Evolutionary conservation across 2,329 filamentous ascomycete genomes (phyloP).

Genomic region (Aspergillus melleus): DNA sequence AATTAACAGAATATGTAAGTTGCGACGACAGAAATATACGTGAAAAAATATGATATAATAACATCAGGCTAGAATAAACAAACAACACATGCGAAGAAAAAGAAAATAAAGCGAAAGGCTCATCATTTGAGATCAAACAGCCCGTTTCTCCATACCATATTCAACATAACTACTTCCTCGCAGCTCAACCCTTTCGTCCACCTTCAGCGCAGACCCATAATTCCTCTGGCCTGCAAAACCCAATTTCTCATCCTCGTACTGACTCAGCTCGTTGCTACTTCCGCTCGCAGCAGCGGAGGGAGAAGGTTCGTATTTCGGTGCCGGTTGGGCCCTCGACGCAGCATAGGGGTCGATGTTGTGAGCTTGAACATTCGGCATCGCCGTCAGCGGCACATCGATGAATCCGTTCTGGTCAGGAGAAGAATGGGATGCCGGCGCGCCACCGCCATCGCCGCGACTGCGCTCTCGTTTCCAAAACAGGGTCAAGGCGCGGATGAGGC

Average conservation of each 20-base stretch:
- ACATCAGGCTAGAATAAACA: not conserved
- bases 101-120: not conserved
- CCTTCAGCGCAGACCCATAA: slow-evolving; percentile 23
- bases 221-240: slow-evolving; percentile 44
- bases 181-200: slow-evolving; percentile 22
- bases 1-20: not conserved
- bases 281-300: slow-evolving; percentile 7
- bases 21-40: not conserved
- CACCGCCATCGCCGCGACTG: slow-evolving; percentile 61
- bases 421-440: slow-evolving; percentile 13
- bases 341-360: not conserved
- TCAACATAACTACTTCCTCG: slow-evolving; percentile 41
- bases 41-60: not conserved
- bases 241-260: slow-evolving; percentile 43
- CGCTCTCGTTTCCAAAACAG: slow-evolving; percentile 63
- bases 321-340: slow-evolving; percentile 17
- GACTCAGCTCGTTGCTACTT: slow-evolving; percentile 3
- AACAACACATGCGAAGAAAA: not conserved
- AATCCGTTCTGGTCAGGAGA: slow-evolving; percentile 30
- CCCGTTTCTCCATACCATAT: slow-evolving; percentile 36
- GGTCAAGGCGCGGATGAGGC: slow-evolving; percentile 65
- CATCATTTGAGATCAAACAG: not conserved
- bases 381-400: slow-evolving; percentile 39
- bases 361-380: slow-evolving; percentile 23
- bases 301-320: slow-evolving; percentile 27